Evolutionary conservation across 2,329 filamentous ascomycete species (phyloP), one percentile per base, ranked within the genome.

Genomic region (Hypoxylon sp.): DNA sequence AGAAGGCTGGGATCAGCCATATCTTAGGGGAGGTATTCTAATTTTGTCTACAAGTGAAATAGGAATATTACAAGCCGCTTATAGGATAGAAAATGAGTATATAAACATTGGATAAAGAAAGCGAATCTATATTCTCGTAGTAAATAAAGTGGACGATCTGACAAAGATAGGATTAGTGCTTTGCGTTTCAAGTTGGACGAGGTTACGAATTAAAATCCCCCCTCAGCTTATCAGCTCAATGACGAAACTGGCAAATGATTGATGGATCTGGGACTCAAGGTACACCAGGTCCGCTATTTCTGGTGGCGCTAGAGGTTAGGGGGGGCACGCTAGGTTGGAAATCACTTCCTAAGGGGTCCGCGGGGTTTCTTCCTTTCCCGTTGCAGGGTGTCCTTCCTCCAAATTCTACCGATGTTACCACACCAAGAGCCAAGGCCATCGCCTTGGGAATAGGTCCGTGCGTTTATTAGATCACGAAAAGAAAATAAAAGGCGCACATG

Each of bases 1-100:
- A 89, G 75, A 55, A 60, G 70, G 62, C 70, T 73, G 55, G 55
- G 62, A 39, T 47, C 66, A 66, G 74, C 75, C 73, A 73, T 74
- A 50, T 35, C 62, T 17, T 37, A 24, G 26, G 31, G 33, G 26
- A 2, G 13, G 19, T 50, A 14, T 61, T 60, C 24, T 39, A 47
- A 46, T 44, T 19, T n/a, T 39, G 26, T n/a, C 13, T 47, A 62
- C 24, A 31, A 68, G 33, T 33, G 19, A 60, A 63, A 39, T n/a
- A 54, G 33, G 24, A 47, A 50, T n/a, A 24, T 26, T 37, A 59
- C 47, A 19, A 44, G 39, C 14, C 35, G 54, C 14, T 55, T 17
- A 62, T 35, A 35, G 46, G n/a, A 50, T 24, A 54, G 29, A 31
- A 47, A 47, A 63, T 10, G 14, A 52, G 39, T 44, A 59, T 44